phyloP scores from a whole-genome alignment of 306 rosid species.

The Gleditsia sinensis region DNA sequence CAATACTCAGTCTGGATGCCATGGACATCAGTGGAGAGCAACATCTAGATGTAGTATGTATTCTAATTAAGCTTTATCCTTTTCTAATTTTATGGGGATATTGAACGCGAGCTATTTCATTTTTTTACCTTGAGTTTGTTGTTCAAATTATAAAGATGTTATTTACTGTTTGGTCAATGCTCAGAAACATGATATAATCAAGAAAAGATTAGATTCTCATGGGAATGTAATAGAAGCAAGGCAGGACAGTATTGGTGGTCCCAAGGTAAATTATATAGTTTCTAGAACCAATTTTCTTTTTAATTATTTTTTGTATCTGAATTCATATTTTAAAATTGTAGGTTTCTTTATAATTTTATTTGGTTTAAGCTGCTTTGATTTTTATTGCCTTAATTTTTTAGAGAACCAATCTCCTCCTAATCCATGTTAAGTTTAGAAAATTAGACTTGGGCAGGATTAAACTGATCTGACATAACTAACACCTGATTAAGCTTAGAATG shows the following conservation, averaged over 20 bases:
- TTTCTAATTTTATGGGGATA: background rate
- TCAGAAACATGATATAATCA: slow-evolving; percentile 93
- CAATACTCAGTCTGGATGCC: slow-evolving; percentile 92
- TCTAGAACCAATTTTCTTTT: background rate
- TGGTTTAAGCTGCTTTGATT: slow-evolving; percentile 1
- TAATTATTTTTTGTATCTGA: background rate
- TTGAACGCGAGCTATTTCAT: background rate
- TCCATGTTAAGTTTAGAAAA: no score
- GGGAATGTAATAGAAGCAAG: slow-evolving; percentile 90
- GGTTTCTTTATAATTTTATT: background rate
- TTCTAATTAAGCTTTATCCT: slow-evolving; percentile 20
- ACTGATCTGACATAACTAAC: background rate
- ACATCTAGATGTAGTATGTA: slow-evolving; percentile 91
- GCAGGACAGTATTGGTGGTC: slow-evolving; percentile 91
- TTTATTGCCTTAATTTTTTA: background rate
- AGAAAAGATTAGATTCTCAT: slow-evolving; percentile 83
- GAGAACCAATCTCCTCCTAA: no score
- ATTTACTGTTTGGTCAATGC: slow-evolving; percentile 25
- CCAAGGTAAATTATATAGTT: slow-evolving; percentile 56
- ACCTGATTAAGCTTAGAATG: background rate
- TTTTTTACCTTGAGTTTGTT: slow-evolving; percentile 2
- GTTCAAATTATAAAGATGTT: background rate
- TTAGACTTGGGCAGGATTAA: background rate
- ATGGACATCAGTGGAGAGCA: slow-evolving; percentile 99
- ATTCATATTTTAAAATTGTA: slow-evolving; percentile 7